Conservation (phyloP, 441 rosid genomes). For the Arabidopsis lyrata region DNA sequence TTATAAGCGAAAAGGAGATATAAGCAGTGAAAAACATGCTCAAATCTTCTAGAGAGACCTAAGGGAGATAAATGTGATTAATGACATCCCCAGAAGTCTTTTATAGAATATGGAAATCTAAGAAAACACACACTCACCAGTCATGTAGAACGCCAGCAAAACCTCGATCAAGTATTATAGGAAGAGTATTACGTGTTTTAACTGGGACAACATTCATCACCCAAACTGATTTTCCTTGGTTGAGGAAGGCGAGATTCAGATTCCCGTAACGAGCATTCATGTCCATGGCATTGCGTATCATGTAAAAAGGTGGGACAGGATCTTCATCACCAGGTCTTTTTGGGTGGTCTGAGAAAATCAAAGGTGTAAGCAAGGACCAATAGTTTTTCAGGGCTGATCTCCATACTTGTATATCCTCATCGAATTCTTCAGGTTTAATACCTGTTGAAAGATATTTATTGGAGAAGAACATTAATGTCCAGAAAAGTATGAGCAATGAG, state of each 20-base stretch:
- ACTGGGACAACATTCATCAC: constrained; percentile 91
- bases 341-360: constrained; percentile 96
- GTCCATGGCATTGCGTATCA: constrained; percentile 95
- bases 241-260: constrained; percentile 71
- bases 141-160: constrained; percentile 83
- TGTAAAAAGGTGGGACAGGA: constrained; percentile 88
- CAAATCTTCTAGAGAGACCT: not conserved
- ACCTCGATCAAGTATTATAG: constrained; percentile 82
- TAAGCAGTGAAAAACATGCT: not conserved
- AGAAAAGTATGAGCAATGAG: constrained; percentile 19
- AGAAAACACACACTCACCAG: constrained; percentile 58
- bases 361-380: constrained; percentile 94
- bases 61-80: not conserved
- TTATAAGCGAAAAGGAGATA: not conserved
- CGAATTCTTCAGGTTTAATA: constrained; percentile 68
- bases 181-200: constrained; percentile 67
- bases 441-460: constrained; percentile 56
- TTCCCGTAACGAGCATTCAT: constrained; percentile 93
- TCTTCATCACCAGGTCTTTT: constrained; percentile 98
- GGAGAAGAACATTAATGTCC: constrained; percentile 15
- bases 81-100: not conserved
- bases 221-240: constrained; percentile 83
- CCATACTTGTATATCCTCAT: constrained; percentile 68
- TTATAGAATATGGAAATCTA: not conserved
- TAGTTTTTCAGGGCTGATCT: constrained; percentile 73